Conservation (phyloP, 2,329 filamentous ascomycete species). For the Exophiala xenobiotica region DNA sequence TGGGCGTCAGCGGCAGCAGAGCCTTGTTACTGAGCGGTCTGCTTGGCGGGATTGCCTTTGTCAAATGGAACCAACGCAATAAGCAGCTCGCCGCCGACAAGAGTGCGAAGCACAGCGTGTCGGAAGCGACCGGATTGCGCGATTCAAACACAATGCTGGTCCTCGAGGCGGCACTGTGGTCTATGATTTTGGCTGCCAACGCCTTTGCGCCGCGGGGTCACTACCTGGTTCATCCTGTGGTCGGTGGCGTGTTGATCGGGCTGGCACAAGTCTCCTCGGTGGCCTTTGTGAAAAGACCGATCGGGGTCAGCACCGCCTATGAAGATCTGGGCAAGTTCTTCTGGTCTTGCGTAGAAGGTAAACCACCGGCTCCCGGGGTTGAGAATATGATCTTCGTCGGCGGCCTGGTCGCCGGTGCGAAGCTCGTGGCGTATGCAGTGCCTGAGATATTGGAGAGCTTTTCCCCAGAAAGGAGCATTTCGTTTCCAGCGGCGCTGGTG, state of each 20-base stretch:
- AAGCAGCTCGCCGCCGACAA: slow-evolving; percentile 37
- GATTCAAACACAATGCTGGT: not conserved
- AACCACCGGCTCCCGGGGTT: too few relatives aligned
- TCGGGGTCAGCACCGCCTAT: slow-evolving; percentile 62
- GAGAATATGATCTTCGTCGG: too few relatives aligned
- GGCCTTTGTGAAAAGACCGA: slow-evolving; percentile 50
- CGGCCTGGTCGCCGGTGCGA: too few relatives aligned
- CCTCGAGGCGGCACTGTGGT: too few relatives aligned
- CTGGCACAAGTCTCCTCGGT: slow-evolving; percentile 58
- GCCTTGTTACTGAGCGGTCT: slow-evolving; percentile 56
- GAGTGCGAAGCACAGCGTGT: not conserved
- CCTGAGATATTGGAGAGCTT: too few relatives aligned
- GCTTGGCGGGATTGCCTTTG: slow-evolving; percentile 51
- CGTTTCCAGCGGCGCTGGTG: too few relatives aligned
- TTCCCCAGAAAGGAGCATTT: too few relatives aligned
- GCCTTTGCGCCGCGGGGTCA: not conserved
- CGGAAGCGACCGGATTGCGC: not conserved
- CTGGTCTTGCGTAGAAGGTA: not conserved
- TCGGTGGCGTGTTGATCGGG: slow-evolving; percentile 60
- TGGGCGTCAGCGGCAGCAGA: slow-evolving; percentile 52
- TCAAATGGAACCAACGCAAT: slow-evolving; percentile 33
- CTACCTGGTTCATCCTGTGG: slow-evolving; percentile 45
- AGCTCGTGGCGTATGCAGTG: too few relatives aligned
- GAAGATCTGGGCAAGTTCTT: slow-evolving; percentile 60
- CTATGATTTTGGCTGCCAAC: slow-evolving; percentile 31